Evolutionary conservation across 495 filamentous ascomycete genomes (phyloP).

Genomic region (Zalerion maritima): DNA sequence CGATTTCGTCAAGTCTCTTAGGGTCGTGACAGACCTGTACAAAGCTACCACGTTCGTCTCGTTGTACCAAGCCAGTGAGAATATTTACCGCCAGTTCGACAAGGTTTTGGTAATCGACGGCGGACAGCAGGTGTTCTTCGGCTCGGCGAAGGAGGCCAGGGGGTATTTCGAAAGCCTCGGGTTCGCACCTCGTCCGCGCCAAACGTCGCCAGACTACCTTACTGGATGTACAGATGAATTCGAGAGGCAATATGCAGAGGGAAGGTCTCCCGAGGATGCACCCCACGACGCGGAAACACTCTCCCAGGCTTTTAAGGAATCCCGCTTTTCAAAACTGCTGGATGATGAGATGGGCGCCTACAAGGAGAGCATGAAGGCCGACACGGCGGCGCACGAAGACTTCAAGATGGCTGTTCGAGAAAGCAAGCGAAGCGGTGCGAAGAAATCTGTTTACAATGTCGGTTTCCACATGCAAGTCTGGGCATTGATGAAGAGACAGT

Average conservation of each 20-base stretch:
- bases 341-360: constrained; percentile 55
- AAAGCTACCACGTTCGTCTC: constrained; percentile 67
- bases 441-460: constrained; percentile 63
- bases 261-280: constrained; percentile 43
- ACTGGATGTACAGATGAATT: constrained; percentile 75
- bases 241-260: constrained; percentile 60
- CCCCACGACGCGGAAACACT: constrained; percentile 52
- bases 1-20: constrained; percentile 54
- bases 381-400: constrained; percentile 50
- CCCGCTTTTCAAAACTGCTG: constrained; percentile 38
- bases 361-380: constrained; percentile 38
- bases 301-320: constrained; percentile 52
- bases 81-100: constrained; percentile 76
- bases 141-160: constrained; percentile 51
- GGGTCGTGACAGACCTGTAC: constrained; percentile 66
- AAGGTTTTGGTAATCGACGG: constrained; percentile 74
- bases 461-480: constrained; percentile 68
- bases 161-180: constrained; percentile 72
- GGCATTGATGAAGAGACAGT: constrained; percentile 72
- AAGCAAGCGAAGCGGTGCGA: constrained; percentile 55
- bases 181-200: constrained; percentile 61
- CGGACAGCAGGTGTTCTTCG: constrained; percentile 70
- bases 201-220: constrained; percentile 77
- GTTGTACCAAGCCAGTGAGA: constrained; percentile 71
- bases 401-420: constrained; percentile 65